phyloP scores from a whole-genome alignment of 2,329 filamentous ascomycete genomes.

The Fusarium nygamai region DNA sequence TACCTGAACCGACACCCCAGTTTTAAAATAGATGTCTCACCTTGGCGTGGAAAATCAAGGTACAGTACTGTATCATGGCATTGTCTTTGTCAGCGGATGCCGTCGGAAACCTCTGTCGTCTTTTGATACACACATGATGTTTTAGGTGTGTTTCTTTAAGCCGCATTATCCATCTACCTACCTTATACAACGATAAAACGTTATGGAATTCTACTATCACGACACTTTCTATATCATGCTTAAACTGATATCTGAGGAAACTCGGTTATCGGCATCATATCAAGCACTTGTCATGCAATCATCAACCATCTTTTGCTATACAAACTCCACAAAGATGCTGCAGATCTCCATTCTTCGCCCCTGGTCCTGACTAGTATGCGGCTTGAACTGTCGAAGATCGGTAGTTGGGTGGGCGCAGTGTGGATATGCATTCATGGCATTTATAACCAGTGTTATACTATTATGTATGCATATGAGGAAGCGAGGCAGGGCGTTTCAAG shows the following conservation, averaged over 20 bases:
- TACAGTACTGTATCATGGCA: background rate
- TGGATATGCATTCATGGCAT: background rate
- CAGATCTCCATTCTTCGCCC: constrained; percentile 12
- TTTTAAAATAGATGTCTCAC: constrained; percentile 19
- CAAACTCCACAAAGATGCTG: background rate
- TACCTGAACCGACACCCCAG: constrained; percentile 4
- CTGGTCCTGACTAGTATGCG: background rate
- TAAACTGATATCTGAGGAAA: background rate
- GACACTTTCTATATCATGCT: background rate
- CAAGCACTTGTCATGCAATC: background rate
- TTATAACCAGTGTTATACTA: background rate
- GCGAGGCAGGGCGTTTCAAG: constrained; percentile 3
- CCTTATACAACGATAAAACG: background rate
- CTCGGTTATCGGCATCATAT: constrained; percentile 11
- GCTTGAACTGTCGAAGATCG: constrained; percentile 12
- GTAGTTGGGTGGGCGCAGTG: constrained; percentile 3
- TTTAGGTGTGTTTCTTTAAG: background rate
- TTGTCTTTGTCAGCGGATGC: background rate
- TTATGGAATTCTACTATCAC: background rate
- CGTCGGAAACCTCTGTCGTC: background rate
- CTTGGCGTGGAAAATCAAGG: background rate
- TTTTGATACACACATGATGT: background rate
- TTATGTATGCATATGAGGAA: background rate
- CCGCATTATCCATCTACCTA: background rate
- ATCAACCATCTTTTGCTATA: background rate